Conservation (phyloP, 2,329 filamentous ascomycete genomes). For the Paracorniculantispora psalliotae region DNA sequence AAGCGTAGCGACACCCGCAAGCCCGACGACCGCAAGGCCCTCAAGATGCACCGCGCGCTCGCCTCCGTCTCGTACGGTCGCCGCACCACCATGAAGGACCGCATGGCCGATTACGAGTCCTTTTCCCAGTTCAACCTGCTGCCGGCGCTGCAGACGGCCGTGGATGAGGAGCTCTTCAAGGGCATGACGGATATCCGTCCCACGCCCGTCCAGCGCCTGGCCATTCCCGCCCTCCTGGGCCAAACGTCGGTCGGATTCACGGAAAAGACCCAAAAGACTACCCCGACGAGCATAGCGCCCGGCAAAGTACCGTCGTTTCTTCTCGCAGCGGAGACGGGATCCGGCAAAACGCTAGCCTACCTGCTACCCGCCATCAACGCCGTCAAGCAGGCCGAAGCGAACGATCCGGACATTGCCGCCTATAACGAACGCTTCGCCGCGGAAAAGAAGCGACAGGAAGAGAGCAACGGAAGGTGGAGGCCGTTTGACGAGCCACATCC, state of each 20-base stretch:
- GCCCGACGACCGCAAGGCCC: conserved; percentile 57
- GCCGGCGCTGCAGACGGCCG: conserved; percentile 63
- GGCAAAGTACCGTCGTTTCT: conserved; percentile 51
- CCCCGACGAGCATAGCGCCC: conserved; percentile 22
- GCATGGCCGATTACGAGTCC: conserved; percentile 62
- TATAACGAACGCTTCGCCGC: conserved; percentile 52
- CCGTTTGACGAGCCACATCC: conserved; percentile 65
- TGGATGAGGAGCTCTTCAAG: conserved; percentile 68
- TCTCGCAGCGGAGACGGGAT: conserved; percentile 91
- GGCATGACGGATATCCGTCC: conserved; percentile 71
- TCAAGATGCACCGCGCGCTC: conserved; percentile 89
- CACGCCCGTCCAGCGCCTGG: conserved; percentile 83
- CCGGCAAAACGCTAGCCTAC: conserved; percentile 94
- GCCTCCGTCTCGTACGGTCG: conserved; percentile 71
- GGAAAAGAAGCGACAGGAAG: conserved; percentile 52
- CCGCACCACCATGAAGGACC: conserved; percentile 46
- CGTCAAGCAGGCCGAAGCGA: conserved; percentile 68
- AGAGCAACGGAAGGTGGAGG: conserved; percentile 52
- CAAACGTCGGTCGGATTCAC: conserved; percentile 32
- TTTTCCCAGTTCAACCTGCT: conserved; percentile 80
- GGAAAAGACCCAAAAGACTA: conserved; percentile 33
- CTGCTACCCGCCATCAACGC: conserved; percentile 79
- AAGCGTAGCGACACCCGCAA: conserved; percentile 28
- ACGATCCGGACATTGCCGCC: conserved; percentile 53
- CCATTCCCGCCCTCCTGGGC: conserved; percentile 75